Evolutionary conservation across 2,329 filamentous ascomycete genomes (phyloP), one percentile per base, ranked within the genome.

Genomic region (Fusarium subtropicale): DNA sequence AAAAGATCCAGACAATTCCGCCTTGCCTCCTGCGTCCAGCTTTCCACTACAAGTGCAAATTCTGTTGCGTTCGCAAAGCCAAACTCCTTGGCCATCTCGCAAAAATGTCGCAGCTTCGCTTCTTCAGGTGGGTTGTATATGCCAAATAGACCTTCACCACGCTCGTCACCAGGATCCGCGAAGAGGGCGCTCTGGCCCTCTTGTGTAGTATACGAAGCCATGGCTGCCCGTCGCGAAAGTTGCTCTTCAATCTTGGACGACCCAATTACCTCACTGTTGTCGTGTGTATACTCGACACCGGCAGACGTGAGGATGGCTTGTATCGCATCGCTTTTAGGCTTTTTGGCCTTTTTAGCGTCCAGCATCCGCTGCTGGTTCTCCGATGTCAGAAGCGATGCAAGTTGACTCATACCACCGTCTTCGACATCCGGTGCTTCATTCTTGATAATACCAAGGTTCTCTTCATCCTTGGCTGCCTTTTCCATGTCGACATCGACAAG

Each of bases 241-340:
- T 91, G 88, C 68, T 92, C 91, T 80, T 99, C 96, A n/a, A 97
- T 87, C 71, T 91, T 93, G n/a, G 92, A 96, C 1, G 93, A 91
- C 13, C 96, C 96, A 59, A 99, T 88, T 16, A 99, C 94, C 79
- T 99, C 94, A 2, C 92, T 93, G 77, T 99, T 99, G 73, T 98
- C 92, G 76, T 99, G 96, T 0, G 94, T 97, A 78, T 99, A 99
- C 75, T 96, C 90, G 1, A 99, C 94, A 3, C 96, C 96, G 0
- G 92, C 94, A 10, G 90, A 89, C 4, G 92, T 89, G 2, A 99
- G 87, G 66, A 99, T 98, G 3, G 94, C 96, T 72, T 95, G 91
- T 33, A 98, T 87, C 0, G 93, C 91, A 74, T 98, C 93, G 47
- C 86, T 90, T 71, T 84, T 85, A 6, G 80, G 77, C 52, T 80